Evolutionary conservation across 768 basidiomycete species (phyloP).

Genomic region (Boletus vermiculosoides): DNA sequence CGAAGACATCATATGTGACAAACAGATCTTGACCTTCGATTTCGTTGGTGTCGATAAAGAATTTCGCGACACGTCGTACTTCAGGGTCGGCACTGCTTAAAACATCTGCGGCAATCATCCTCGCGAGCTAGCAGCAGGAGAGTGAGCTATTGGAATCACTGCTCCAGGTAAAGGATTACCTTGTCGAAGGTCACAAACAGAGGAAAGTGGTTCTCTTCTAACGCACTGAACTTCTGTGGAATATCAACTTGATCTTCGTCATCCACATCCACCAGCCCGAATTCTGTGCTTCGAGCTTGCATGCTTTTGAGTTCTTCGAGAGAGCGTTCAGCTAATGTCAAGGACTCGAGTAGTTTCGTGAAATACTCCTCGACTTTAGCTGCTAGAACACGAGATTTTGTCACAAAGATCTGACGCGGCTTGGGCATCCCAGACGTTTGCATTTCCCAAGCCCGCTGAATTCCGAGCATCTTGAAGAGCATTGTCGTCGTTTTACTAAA

Average conservation of each 20-base stretch:
- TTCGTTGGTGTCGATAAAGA: slow-evolving; percentile 18
- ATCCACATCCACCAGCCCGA: slow-evolving; percentile 33
- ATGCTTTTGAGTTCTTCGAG: slow-evolving; percentile 39
- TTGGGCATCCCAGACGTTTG: slow-evolving; percentile 35
- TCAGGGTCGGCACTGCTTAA: slow-evolving; percentile 5
- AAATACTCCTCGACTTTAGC: slow-evolving; percentile 73
- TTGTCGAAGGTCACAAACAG: slow-evolving; percentile 66
- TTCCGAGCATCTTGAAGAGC: slow-evolving; percentile 71
- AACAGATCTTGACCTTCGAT: slow-evolving; percentile 21
- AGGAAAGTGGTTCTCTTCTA: slow-evolving; percentile 63
- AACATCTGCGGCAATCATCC: slow-evolving; percentile 29
- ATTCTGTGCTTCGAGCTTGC: slow-evolving; percentile 18
- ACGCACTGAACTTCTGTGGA: slow-evolving; percentile 52
- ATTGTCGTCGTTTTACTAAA: slow-evolving; percentile 73
- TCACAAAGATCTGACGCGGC: slow-evolving; percentile 71
- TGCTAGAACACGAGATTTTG: slow-evolving; percentile 66
- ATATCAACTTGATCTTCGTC: slow-evolving; percentile 28
- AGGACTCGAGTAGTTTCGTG: slow-evolving; percentile 45
- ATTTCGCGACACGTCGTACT: slow-evolving; percentile 2
- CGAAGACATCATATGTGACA: slow-evolving; percentile 49
- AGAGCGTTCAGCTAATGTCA: slow-evolving; percentile 37
- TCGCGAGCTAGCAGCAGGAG: slow-evolving; percentile 16
- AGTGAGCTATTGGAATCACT: background rate
- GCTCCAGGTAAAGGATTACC: slow-evolving; percentile 34
- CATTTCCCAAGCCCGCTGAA: slow-evolving; percentile 53